phyloP scores from a whole-genome alignment of 768 basidiomycete species.

The Dentipellis fragilis region DNA sequence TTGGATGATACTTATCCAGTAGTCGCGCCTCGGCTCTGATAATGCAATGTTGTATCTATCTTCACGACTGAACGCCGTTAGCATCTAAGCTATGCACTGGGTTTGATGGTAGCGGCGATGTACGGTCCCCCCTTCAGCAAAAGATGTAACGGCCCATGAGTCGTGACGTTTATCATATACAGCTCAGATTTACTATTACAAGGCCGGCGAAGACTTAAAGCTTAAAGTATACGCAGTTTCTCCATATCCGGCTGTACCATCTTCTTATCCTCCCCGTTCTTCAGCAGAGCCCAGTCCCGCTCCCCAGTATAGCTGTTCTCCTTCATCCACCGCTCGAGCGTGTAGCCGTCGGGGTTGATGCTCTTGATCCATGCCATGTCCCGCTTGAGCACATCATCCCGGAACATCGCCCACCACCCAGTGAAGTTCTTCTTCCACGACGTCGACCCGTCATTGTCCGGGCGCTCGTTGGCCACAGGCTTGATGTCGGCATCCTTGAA shows the following conservation, averaged over 20 bases:
- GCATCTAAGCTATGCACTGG: no score
- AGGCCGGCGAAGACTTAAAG: no score
- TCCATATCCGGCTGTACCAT: background rate
- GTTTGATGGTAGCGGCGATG: no score
- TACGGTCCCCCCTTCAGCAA: no score
- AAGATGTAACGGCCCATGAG: no score
- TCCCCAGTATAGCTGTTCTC: background rate
- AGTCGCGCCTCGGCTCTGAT: slow-evolving; percentile 5
- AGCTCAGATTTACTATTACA: no score
- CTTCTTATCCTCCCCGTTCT: background rate
- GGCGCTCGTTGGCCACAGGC: slow-evolving; percentile 14
- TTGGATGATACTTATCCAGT: slow-evolving; percentile 97
- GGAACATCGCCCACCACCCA: slow-evolving; percentile 32
- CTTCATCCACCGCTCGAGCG: slow-evolving; percentile 13
- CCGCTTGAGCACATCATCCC: slow-evolving; percentile 32
- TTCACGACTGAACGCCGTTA: background rate
- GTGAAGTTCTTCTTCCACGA: slow-evolving; percentile 27
- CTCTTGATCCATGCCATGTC: slow-evolving; percentile 34
- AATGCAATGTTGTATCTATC: background rate
- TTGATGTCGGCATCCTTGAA: slow-evolving; percentile 6
- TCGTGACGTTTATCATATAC: no score
- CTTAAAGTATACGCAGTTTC: no score
- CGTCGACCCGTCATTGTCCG: slow-evolving; percentile 7
- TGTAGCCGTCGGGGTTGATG: slow-evolving; percentile 26
- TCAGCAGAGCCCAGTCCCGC: background rate